phyloP scores from a whole-genome alignment of 1,284 basidiomycete species.

The Exobasidium cylindrosporum region DNA sequence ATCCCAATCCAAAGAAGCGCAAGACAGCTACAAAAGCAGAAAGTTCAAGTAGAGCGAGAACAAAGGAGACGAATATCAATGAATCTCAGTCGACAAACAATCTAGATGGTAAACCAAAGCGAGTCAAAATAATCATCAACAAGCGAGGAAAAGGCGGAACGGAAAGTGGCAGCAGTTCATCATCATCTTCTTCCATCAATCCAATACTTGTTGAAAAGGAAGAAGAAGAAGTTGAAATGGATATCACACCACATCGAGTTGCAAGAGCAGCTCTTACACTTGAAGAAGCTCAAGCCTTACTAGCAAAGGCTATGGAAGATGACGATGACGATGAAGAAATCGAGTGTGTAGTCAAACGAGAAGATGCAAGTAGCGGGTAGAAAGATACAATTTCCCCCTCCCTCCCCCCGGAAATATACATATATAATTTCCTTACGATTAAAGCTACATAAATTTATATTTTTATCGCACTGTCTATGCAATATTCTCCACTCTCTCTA shows the following conservation, averaged over 20 bases:
- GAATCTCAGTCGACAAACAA: not conserved
- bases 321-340: slow-evolving; percentile 9
- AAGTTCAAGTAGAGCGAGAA: not conserved
- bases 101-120: not conserved
- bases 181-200: not conserved
- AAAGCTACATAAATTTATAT: no score
- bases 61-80: not conserved
- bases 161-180: not conserved
- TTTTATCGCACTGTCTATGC: no score
- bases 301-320: slow-evolving; percentile 16
- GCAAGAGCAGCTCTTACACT: slow-evolving; percentile 11
- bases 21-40: not conserved
- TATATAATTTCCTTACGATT: no score
- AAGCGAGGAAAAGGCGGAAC: not conserved
- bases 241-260: not conserved
- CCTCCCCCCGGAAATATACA: no score
- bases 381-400: no score
- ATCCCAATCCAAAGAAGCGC: not conserved
- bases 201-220: not conserved
- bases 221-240: slow-evolving; percentile 4
- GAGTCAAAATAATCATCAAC: slow-evolving; percentile 2
- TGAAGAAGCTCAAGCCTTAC: slow-evolving; percentile 17
- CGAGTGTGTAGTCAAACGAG: not conserved
- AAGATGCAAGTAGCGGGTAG: not conserved
- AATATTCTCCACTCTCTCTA: no score